Evolutionary conservation across 306 rosid species (phyloP).

Genomic region (Cucurbita ficifolia): DNA sequence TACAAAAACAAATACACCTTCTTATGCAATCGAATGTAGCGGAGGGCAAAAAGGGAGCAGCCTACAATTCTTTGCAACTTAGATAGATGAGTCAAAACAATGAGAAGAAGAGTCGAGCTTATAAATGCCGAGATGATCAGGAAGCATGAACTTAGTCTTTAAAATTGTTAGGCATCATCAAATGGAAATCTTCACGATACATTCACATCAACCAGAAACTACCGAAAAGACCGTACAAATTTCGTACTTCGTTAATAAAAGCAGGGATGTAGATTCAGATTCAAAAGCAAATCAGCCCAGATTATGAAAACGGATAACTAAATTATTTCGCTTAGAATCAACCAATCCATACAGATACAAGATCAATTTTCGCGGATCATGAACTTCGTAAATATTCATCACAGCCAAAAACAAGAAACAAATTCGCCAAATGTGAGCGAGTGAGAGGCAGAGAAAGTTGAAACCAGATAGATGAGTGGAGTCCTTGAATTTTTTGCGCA

Average conservation of each 20-base stretch:
- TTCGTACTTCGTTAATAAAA: neutral
- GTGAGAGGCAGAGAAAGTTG: constrained; percentile 2
- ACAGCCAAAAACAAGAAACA: neutral
- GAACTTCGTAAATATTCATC: neutral
- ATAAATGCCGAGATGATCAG: neutral
- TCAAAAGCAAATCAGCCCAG: neutral
- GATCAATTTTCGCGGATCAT: neutral
- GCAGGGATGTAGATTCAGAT: neutral
- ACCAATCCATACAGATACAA: neutral
- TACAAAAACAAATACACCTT: neutral
- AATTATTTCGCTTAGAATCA: neutral
- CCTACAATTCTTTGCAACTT: neutral
- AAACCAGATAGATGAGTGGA: constrained; percentile 67
- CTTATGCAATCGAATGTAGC: neutral
- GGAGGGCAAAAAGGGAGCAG: neutral
- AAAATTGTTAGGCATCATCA: neutral
- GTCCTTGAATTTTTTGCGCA: constrained; percentile 63
- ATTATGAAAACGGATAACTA: neutral
- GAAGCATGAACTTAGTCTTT: neutral
- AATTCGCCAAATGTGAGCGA: neutral
- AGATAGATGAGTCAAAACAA: neutral
- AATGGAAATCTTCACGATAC: neutral
- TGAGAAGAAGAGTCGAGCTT: neutral
- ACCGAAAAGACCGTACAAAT: neutral
- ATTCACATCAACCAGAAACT: neutral